These are phyloP conservation scores for Cyberlindnera mycetangii DNA, from an alignment of 805 yeast genomes.

Conservation along the genomic window DNA sequence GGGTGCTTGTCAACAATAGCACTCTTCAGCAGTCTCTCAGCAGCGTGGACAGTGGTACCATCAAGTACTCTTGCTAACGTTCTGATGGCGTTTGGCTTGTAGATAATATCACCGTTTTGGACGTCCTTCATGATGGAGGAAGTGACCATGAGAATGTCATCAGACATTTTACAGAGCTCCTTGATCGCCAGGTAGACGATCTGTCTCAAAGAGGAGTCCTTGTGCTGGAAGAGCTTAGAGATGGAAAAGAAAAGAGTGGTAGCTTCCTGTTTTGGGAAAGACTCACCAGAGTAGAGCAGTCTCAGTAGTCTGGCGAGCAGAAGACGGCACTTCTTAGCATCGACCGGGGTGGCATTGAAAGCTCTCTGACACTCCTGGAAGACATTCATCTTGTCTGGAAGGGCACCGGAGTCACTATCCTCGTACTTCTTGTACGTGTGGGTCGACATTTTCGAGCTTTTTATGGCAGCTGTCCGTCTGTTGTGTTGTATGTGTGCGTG, in stretches of 20 bases:
- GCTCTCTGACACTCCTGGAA: slow-evolving; percentile 93
- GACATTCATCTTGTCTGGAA: slow-evolving; percentile 95
- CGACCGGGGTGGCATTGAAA: slow-evolving; percentile 88
- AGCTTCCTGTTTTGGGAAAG: slow-evolving; percentile 84
- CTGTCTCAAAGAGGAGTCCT: slow-evolving; percentile 83
- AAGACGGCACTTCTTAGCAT: slow-evolving; percentile 81
- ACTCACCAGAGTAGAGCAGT: slow-evolving; percentile 80
- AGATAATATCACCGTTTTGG: slow-evolving; percentile 80
- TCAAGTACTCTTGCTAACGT: slow-evolving; percentile 88
- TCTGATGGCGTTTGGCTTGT: slow-evolving; percentile 93
- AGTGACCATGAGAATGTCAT: slow-evolving; percentile 95
- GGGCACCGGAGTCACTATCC: slow-evolving; percentile 60
- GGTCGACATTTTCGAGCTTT: slow-evolving; percentile 60
- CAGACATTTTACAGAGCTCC: slow-evolving; percentile 79
- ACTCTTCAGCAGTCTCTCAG: slow-evolving; percentile 88
- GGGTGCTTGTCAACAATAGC: slow-evolving; percentile 92
- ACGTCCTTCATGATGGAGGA: slow-evolving; percentile 98
- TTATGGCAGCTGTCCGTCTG: not conserved
- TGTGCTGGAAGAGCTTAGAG: slow-evolving; percentile 92
- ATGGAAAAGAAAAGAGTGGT: slow-evolving; percentile 91
- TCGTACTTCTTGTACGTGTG: slow-evolving; percentile 81
- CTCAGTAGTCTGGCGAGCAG: slow-evolving; percentile 81
- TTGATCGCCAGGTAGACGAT: slow-evolving; percentile 91
- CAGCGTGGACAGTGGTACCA: slow-evolving; percentile 84
- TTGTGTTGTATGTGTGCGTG: not conserved